Conservation (phyloP, 2,329 filamentous ascomycete genomes). For the Epicoccum sorghinum region DNA sequence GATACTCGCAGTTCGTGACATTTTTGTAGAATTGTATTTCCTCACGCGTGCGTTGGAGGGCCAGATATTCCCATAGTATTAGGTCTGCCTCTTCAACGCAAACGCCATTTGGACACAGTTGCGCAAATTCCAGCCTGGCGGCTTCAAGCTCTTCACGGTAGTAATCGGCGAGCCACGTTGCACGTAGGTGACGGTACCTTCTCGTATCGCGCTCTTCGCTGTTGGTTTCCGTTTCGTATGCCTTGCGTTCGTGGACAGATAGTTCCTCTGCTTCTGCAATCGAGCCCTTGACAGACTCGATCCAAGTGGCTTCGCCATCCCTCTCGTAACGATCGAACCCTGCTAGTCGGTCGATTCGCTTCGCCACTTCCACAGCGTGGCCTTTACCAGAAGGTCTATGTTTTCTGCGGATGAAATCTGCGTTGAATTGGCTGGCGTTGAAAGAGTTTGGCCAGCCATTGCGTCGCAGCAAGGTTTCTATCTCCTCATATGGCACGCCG, state of each 20-base stretch:
- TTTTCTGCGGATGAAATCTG: constrained; percentile 20
- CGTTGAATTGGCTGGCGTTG: constrained; percentile 16
- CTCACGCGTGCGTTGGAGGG: constrained; percentile 6
- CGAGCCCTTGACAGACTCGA: background rate
- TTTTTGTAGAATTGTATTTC: constrained; percentile 5
- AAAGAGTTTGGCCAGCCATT: constrained; percentile 20
- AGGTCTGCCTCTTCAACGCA: constrained; percentile 12
- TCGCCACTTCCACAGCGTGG: constrained; percentile 3
- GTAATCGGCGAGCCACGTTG: constrained; percentile 4
- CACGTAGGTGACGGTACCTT: constrained; percentile 2
- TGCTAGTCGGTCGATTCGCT: constrained; percentile 1
- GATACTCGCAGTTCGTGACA: background rate
- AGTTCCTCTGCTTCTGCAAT: background rate
- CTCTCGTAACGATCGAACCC: background rate
- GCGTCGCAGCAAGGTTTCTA: constrained; percentile 8
- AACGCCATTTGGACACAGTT: constrained; percentile 4
- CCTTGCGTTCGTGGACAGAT: background rate
- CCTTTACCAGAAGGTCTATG: constrained; percentile 9
- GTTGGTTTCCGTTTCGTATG: background rate
- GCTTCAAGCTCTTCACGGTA: constrained; percentile 4
- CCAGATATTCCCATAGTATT: constrained; percentile 19
- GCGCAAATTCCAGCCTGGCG: constrained; percentile 4
- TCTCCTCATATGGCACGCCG: background rate
- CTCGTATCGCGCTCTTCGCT: background rate
- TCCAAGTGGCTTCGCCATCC: background rate